These are phyloP conservation scores for Blastobotrys mokoenaii DNA, from an alignment of 805 yeast species.

Conservation along the genomic window DNA sequence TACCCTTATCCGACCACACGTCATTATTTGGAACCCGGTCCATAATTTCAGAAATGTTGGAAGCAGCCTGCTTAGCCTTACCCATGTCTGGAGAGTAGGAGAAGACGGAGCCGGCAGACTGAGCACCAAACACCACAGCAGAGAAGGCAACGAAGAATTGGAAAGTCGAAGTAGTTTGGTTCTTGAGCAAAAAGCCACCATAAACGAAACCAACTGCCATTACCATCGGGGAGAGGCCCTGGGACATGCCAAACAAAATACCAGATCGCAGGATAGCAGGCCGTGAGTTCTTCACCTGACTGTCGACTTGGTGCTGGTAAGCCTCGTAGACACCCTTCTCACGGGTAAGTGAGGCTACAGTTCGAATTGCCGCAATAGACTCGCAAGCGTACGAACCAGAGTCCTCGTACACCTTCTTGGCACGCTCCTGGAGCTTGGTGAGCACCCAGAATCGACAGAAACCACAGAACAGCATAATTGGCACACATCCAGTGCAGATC, in stretches of 20 bases:
- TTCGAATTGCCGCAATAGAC: slow-evolving; percentile 31
- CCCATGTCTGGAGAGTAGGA: slow-evolving; percentile 36
- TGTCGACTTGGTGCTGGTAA: slow-evolving; percentile 23
- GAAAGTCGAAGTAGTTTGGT: slow-evolving; percentile 22
- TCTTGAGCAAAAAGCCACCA: slow-evolving; percentile 30
- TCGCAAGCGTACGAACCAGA: slow-evolving; percentile 35
- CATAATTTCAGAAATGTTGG: slow-evolving; percentile 26
- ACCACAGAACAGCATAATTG: slow-evolving; percentile 32
- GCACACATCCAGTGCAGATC: slow-evolving; percentile 32
- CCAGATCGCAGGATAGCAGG: slow-evolving; percentile 26
- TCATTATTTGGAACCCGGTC: slow-evolving; percentile 29
- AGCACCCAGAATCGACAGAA: slow-evolving; percentile 30
- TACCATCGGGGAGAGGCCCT: slow-evolving; percentile 32
- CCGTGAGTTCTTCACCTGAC: slow-evolving; percentile 25
- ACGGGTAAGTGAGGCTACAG: slow-evolving; percentile 34
- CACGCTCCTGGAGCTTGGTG: slow-evolving; percentile 27
- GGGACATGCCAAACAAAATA: slow-evolving; percentile 30
- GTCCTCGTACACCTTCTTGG: slow-evolving; percentile 29
- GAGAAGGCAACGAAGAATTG: slow-evolving; percentile 33
- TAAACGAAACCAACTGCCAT: slow-evolving; percentile 37
- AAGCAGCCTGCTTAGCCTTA: slow-evolving; percentile 32
- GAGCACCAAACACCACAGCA: slow-evolving; percentile 33
- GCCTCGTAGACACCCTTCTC: slow-evolving; percentile 29
- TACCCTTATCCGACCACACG: slow-evolving; percentile 24
- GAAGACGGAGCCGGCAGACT: slow-evolving; percentile 33